phyloP scores from a whole-genome alignment of 441 rosid species.

The Erodium trifolium region DNA sequence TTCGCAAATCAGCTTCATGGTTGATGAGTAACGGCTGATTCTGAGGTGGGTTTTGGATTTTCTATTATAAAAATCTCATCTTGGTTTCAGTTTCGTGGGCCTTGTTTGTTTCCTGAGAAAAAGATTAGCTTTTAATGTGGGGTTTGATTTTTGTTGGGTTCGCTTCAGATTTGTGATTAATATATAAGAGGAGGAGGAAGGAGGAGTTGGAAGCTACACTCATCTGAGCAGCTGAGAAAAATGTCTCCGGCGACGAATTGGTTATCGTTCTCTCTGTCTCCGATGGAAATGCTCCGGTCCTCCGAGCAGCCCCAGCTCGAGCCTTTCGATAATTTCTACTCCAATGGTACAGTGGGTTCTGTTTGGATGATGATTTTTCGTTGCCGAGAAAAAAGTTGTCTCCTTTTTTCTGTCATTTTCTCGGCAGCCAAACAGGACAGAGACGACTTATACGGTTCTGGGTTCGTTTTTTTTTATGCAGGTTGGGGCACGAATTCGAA shows the following conservation, averaged over 20 bases:
- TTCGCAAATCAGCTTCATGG: not conserved
- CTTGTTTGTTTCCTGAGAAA: not conserved
- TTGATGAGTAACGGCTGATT: not conserved
- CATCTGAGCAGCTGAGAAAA: not conserved
- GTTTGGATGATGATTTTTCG: not conserved
- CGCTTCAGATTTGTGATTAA: too few relatives aligned
- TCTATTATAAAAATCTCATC: not conserved
- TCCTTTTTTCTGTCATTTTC: too few relatives aligned
- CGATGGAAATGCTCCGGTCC: not conserved
- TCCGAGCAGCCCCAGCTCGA: not conserved
- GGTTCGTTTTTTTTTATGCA: not conserved
- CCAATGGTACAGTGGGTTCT: not conserved
- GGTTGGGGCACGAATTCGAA: not conserved
- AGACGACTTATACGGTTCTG: not conserved
- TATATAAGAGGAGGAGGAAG: not conserved
- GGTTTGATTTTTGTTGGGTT: too few relatives aligned
- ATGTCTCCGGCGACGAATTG: not conserved
- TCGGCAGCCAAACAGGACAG: too few relatives aligned
- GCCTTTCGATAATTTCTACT: not conserved
- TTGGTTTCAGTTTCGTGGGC: not conserved
- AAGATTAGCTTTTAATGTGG: too few relatives aligned
- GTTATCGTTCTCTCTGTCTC: not conserved
- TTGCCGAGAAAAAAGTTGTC: too few relatives aligned
- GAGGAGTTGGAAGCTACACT: not conserved
- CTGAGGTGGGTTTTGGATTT: slow-evolving; percentile 5